Evolutionary conservation across 2,329 filamentous ascomycete species (phyloP).

Genomic region (Venturia oleaginea): DNA sequence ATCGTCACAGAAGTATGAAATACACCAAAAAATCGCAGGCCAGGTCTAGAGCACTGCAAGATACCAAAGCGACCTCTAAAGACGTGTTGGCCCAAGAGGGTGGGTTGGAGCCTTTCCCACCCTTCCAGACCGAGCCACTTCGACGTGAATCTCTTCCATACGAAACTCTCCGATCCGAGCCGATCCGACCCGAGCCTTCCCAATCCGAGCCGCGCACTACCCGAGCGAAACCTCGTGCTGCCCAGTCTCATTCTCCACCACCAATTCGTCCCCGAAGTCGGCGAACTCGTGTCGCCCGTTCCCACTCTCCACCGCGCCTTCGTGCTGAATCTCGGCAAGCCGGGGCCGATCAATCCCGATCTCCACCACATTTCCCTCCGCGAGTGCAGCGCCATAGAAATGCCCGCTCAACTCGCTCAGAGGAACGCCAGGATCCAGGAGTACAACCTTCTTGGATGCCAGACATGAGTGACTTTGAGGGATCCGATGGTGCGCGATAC

Average conservation of each 20-base stretch:
- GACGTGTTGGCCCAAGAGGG: not conserved
- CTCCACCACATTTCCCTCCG: not conserved
- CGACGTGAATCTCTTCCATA: not conserved
- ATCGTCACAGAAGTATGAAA: not conserved
- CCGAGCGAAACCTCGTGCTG: not conserved
- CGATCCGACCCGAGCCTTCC: too few species aligned
- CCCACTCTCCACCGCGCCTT: not conserved
- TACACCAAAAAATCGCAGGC: not conserved
- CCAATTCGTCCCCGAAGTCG: not conserved
- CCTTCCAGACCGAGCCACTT: not conserved
- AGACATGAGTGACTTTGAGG: not conserved
- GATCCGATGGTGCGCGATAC: not conserved
- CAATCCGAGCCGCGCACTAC: not conserved
- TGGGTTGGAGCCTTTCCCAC: not conserved
- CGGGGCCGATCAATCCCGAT: not conserved
- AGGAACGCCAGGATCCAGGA: not conserved
- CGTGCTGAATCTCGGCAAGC: not conserved
- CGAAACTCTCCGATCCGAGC: not conserved
- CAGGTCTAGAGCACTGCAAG: not conserved
- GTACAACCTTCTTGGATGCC: not conserved
- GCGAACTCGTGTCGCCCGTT: not conserved
- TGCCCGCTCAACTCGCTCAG: not conserved
- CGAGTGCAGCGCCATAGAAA: not conserved
- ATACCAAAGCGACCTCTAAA: not conserved
- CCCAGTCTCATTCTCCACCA: not conserved